These are phyloP conservation scores for Ustilago vetiveriae DNA, from an alignment of 1,284 basidiomycete species.

Conservation along the genomic window DNA sequence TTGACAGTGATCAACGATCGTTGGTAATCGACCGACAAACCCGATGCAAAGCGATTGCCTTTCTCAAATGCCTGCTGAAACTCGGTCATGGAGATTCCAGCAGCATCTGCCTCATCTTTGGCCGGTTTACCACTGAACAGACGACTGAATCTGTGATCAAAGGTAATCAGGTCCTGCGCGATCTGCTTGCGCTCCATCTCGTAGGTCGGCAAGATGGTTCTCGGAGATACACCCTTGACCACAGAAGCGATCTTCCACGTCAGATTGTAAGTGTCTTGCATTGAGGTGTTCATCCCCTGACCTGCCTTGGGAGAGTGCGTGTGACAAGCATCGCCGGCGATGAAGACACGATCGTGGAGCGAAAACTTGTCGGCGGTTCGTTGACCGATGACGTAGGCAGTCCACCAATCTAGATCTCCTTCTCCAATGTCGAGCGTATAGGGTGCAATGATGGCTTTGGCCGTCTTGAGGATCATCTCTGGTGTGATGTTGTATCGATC, in stretches of 20 bases:
- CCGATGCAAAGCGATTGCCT: slow-evolving; percentile 31
- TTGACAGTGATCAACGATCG: slow-evolving; percentile 29
- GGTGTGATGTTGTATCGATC: slow-evolving; percentile 75
- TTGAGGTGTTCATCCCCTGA: slow-evolving; percentile 80
- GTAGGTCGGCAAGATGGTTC: slow-evolving; percentile 75
- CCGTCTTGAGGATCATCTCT: slow-evolving; percentile 74
- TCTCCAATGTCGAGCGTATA: slow-evolving; percentile 74
- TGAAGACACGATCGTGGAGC: slow-evolving; percentile 29
- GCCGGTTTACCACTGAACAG: slow-evolving; percentile 81
- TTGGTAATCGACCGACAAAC: slow-evolving; percentile 30
- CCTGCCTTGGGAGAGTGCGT: slow-evolving; percentile 82
- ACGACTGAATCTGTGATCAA: slow-evolving; percentile 79
- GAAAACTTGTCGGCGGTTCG: slow-evolving; percentile 32
- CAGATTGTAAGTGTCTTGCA: slow-evolving; percentile 74
- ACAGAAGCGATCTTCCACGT: slow-evolving; percentile 76
- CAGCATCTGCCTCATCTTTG: slow-evolving; percentile 71
- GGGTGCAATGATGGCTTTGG: slow-evolving; percentile 75
- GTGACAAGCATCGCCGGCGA: slow-evolving; percentile 69
- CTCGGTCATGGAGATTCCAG: slow-evolving; percentile 76
- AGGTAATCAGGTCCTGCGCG: slow-evolving; percentile 77
- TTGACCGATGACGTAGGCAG: slow-evolving; percentile 43
- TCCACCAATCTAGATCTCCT: slow-evolving; percentile 78
- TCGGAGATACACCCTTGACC: slow-evolving; percentile 76
- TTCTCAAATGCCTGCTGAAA: slow-evolving; percentile 70
- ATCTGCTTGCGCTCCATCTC: slow-evolving; percentile 72